Conservation (phyloP, 768 basidiomycete species). For the Crucibulum laeve region DNA sequence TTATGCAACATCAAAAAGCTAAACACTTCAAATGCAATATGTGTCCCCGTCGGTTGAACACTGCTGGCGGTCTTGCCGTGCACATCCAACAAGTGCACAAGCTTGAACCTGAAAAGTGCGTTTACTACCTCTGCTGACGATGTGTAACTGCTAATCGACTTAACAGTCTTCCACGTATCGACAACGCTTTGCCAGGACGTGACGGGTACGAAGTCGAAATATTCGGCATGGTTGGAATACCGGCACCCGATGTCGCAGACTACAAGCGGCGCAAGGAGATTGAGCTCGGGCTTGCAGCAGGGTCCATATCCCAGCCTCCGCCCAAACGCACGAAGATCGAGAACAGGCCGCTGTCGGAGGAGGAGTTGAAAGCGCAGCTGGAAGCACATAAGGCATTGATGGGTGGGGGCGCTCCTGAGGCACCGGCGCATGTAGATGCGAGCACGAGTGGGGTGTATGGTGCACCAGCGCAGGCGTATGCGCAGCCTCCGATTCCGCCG, state of each 20-base stretch:
- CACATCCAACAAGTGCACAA: constrained; percentile 99
- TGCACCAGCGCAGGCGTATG: constrained; percentile 71
- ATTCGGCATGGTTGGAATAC: constrained; percentile 99
- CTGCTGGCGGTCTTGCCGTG: constrained; percentile 95
- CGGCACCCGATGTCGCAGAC: constrained; percentile 89
- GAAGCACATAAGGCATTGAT: constrained; percentile 90
- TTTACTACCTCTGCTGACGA: constrained; percentile 5
- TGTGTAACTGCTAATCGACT: constrained; percentile 2
- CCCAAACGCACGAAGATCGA: constrained; percentile 80
- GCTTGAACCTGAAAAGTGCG: constrained; percentile 90
- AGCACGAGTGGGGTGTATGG: constrained; percentile 63
- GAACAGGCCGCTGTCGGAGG: constrained; percentile 73
- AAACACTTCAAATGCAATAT: constrained; percentile 98
- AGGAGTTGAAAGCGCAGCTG: constrained; percentile 80
- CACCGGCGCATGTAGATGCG: constrained; percentile 33
- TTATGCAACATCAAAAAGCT: constrained; percentile 99
- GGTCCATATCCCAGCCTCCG: constrained; percentile 76
- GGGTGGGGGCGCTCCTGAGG: constrained; percentile 48
- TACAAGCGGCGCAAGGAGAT: constrained; percentile 96
- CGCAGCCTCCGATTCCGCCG: constrained; percentile 38
- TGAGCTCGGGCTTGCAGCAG: constrained; percentile 81
- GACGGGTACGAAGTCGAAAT: constrained; percentile 99
- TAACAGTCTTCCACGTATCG: constrained; percentile 76
- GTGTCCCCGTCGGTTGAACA: constrained; percentile 94
- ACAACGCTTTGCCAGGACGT: constrained; percentile 93